Conservation (phyloP, 371 early-diverging fungal genomes). For the Mortierella sp. region DNA sequence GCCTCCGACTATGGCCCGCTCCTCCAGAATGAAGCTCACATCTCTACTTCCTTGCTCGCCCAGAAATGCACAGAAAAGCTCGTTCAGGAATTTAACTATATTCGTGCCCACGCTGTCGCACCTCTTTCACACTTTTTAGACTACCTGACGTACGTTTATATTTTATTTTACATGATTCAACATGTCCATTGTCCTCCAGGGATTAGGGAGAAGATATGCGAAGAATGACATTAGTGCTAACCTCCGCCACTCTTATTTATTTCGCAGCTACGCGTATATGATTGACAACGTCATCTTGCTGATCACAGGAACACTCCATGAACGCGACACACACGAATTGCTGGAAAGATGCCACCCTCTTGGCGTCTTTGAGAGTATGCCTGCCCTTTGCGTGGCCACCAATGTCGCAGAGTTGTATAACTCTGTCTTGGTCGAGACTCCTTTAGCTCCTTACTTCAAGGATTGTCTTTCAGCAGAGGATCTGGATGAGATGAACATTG, state of each 20-base stretch:
- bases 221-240: not conserved
- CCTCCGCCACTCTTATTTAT: not conserved
- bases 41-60: constrained; percentile 93
- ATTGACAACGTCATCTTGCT: constrained; percentile 98
- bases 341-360: constrained; percentile 97
- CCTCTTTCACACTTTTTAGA: constrained; percentile 93
- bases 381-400: constrained; percentile 97
- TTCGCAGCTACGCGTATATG: constrained; percentile 95
- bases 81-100: constrained; percentile 93
- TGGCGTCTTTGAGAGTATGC: constrained; percentile 97
- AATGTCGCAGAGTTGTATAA: constrained; percentile 95
- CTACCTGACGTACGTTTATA: constrained; percentile 85
- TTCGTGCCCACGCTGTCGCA: constrained; percentile 87
- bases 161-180: not conserved
- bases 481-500: constrained; percentile 98
- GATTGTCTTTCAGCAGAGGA: constrained; percentile 97
- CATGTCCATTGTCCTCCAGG: not conserved
- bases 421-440: constrained; percentile 97
- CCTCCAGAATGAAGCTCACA: constrained; percentile 95
- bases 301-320: constrained; percentile 98
- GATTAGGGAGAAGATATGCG: too few relatives aligned
- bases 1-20: constrained; percentile 97
- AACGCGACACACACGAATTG: constrained; percentile 97
- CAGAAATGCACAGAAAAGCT: constrained; percentile 91
- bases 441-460: constrained; percentile 97